Conservation (phyloP, 441 rosid genomes). For the Arabidopsis lyrata region DNA sequence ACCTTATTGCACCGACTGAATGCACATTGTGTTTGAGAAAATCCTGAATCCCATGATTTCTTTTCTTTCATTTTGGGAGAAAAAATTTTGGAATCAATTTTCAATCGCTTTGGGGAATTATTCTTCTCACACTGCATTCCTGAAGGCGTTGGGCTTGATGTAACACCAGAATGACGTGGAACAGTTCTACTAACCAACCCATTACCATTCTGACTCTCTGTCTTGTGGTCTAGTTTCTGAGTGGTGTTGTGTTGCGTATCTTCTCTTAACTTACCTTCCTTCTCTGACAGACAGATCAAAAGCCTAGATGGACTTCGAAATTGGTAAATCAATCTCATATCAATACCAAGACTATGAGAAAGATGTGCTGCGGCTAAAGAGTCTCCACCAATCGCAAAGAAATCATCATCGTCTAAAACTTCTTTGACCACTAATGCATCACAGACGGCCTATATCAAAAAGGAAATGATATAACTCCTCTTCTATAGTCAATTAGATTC, state of each 20-base stretch:
- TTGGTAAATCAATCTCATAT: slow-evolving; percentile 78
- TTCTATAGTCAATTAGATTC: slow-evolving; percentile 18
- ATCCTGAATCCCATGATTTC: slow-evolving; percentile 53
- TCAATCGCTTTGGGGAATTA: slow-evolving; percentile 56
- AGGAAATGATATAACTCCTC: slow-evolving; percentile 17
- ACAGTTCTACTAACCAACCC: slow-evolving; percentile 43
- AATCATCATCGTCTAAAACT: slow-evolving; percentile 74
- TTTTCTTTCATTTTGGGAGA: slow-evolving; percentile 38
- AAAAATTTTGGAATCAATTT: slow-evolving; percentile 48
- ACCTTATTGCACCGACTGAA: slow-evolving; percentile 85
- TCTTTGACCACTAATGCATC: slow-evolving; percentile 74
- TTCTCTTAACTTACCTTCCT: slow-evolving; percentile 40
- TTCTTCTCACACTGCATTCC: slow-evolving; percentile 42
- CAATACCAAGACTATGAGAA: slow-evolving; percentile 79
- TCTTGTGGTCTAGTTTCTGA: slow-evolving; percentile 47
- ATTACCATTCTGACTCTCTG: slow-evolving; percentile 37
- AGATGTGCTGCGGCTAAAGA: slow-evolving; percentile 89
- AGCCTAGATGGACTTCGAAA: slow-evolving; percentile 79
- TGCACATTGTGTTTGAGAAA: slow-evolving; percentile 53
- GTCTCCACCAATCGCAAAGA: slow-evolving; percentile 88
- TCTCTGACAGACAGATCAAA: slow-evolving; percentile 54
- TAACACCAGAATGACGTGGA: slow-evolving; percentile 38
- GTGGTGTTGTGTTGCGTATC: slow-evolving; percentile 41
- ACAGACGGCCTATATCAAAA: slow-evolving; percentile 68
- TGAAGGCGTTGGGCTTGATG: slow-evolving; percentile 38